Conservation (phyloP, 1,284 basidiomycete species). For the Cutaneotrichosporon spelunceum region DNA sequence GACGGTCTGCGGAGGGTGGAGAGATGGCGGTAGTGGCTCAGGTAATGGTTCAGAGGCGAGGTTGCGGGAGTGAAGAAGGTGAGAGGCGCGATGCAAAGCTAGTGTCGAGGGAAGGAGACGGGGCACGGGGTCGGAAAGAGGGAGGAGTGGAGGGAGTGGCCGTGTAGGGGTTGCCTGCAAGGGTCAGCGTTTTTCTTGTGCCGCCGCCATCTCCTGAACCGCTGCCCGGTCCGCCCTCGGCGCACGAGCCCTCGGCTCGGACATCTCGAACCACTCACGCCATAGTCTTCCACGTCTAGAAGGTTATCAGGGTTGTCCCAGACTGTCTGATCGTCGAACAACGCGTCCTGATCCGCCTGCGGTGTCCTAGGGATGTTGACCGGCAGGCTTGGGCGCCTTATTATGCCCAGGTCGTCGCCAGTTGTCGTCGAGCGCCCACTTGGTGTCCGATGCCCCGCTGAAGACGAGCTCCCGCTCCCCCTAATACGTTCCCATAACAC, state of each 20-base stretch:
- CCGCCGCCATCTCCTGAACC: neutral
- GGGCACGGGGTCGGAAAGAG: constrained; percentile 51
- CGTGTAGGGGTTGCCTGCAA: constrained; percentile 24
- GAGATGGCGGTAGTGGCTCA: constrained; percentile 46
- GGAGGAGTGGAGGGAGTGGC: constrained; percentile 48
- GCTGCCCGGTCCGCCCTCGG: neutral
- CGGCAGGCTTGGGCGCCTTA: constrained; percentile 19
- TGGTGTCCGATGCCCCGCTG: neutral
- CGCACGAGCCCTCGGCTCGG: neutral
- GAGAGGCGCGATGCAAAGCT: constrained; percentile 49
- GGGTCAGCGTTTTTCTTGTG: constrained; percentile 2
- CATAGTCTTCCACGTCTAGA: neutral
- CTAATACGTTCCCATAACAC: constrained; percentile 43
- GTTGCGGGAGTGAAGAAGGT: constrained; percentile 46
- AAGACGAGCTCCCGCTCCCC: constrained; percentile 1
- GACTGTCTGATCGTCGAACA: constrained; percentile 20
- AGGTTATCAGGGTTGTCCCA: constrained; percentile 23
- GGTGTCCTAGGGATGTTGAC: constrained; percentile 20
- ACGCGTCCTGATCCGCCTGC: constrained; percentile 7
- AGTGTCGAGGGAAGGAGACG: constrained; percentile 48
- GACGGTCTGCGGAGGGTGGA: constrained; percentile 50
- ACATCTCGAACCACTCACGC: constrained; percentile 4
- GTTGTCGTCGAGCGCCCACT: neutral
- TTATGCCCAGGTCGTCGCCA: constrained; percentile 2
- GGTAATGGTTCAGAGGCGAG: constrained; percentile 49